phyloP scores from a whole-genome alignment of 2,329 filamentous ascomycete species.

The Coccinonectria pachysandricola region DNA sequence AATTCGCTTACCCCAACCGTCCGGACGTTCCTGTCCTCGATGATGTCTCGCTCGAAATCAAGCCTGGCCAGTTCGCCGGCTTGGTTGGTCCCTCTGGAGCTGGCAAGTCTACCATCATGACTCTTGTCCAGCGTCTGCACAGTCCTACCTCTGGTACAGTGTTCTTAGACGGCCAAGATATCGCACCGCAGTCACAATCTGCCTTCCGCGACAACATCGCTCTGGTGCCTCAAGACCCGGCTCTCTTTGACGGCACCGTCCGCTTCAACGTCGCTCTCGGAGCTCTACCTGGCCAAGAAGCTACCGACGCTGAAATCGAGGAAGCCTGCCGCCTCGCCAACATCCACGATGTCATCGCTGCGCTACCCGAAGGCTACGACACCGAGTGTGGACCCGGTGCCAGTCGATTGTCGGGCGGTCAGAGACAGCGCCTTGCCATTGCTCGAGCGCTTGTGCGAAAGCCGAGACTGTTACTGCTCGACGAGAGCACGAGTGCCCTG shows the following conservation, averaged over 20 bases:
- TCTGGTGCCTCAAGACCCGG: conserved; percentile 47
- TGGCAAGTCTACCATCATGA: conserved; percentile 57
- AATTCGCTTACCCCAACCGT: conserved; percentile 56
- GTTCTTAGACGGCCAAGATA: conserved; percentile 35
- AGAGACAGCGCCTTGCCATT: conserved; percentile 69
- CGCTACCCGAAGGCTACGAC: conserved; percentile 54
- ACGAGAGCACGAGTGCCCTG: conserved; percentile 72
- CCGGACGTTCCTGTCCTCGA: conserved; percentile 47
- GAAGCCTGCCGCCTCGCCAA: conserved; percentile 58
- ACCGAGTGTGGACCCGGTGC: conserved; percentile 63
- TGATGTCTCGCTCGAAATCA: conserved; percentile 44
- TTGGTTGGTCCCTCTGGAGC: conserved; percentile 57
- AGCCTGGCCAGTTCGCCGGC: conserved; percentile 50
- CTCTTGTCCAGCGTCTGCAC: conserved; percentile 42
- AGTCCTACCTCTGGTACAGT: conserved; percentile 30
- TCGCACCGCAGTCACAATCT: conserved; percentile 30
- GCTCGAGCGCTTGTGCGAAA: conserved; percentile 64
- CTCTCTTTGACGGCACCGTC: conserved; percentile 47
- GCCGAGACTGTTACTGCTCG: conserved; percentile 64
- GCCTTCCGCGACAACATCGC: conserved; percentile 43
- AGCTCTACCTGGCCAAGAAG: conserved; percentile 41
- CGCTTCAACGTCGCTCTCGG: conserved; percentile 47
- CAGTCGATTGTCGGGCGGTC: conserved; percentile 65
- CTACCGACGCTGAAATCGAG: conserved; percentile 50
- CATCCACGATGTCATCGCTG: conserved; percentile 57